Percentiles rank a stretch among this genome's conserved stretches.
These are phyloP conservation scores for Sclerotinia glacialis DNA, from an alignment of 2,329 filamentous ascomycete genomes.

Conservation along the genomic window DNA sequence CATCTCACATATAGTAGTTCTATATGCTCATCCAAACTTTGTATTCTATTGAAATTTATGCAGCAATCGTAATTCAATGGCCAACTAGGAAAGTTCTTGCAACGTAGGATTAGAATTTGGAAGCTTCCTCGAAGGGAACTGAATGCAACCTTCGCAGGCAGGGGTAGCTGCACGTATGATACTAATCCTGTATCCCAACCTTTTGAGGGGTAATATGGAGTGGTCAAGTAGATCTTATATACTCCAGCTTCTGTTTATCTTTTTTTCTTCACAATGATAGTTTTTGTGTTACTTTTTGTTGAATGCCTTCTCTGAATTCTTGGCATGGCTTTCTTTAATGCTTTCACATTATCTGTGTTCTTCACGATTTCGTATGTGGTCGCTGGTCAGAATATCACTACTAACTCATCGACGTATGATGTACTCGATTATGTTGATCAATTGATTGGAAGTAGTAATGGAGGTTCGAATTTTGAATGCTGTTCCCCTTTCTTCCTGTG, in stretches of 20 bases:
- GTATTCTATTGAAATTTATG: not conserved
- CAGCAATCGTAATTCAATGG: not conserved
- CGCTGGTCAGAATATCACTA: constrained; percentile 25
- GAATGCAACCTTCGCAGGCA: not conserved
- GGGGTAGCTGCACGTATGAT: not conserved
- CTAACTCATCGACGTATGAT: constrained; percentile 36
- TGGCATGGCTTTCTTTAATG: constrained; percentile 23
- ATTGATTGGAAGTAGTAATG: constrained; percentile 54
- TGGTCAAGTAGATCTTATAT: constrained; percentile 8
- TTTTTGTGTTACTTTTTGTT: not conserved
- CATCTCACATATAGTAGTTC: constrained; percentile 16
- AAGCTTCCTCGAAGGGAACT: constrained; percentile 15
- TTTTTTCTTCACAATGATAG: not conserved
- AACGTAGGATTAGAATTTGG: constrained; percentile 4
- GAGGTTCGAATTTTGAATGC: constrained; percentile 42
- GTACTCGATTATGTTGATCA: constrained; percentile 48
- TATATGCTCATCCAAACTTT: constrained; percentile 6
- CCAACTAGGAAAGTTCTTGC: not conserved
- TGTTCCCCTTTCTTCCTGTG: not conserved
- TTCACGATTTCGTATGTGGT: constrained; percentile 11
- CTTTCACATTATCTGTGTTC: constrained; percentile 5
- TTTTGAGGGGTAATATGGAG: not conserved
- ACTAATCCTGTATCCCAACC: not conserved
- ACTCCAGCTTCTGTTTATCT: not conserved
- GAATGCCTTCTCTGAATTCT: not conserved